Evolutionary conservation across 768 basidiomycete species (phyloP), one percentile per base, ranked within the genome.

Genomic region (Hydnum rufescens): DNA sequence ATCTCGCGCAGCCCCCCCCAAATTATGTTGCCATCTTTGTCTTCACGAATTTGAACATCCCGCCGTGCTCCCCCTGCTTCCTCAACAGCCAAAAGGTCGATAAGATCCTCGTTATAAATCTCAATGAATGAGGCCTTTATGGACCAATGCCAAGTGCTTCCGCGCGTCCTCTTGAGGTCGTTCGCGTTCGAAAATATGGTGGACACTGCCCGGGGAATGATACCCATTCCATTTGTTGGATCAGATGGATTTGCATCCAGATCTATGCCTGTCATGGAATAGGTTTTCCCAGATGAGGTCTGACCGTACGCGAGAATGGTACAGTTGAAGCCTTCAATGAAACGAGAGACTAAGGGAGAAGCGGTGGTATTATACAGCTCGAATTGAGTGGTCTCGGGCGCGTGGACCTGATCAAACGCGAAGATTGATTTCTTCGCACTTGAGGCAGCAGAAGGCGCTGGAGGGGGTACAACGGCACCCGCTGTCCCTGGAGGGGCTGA

Each of bases 301-400:
- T 96, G 93, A 32, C 93, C 93, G 66, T 99, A 99, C 49, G 95
- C 95, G 58, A 99, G 77, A 52, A 97, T 83, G 6, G 95, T 99
- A 57, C 92, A 93, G 68, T 99, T 99, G 66, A 90, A 90, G 3
- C 93, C 93, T 61, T 90, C 86, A 29, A 88, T 62, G 64, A 93
- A 93, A 58, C 85, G 82, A 28, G 78, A 74, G 56, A 92, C 73
- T 61, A 93, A 80, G 6, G 86, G 86, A 43, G 80, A 74, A 22
- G 87, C 82, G 32, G 90, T 92, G 4, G 74, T 73, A 29, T 79
- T 80, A 66, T 87, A 99, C 58, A 96, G 74, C 28, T 78, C 75
- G 65, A 81, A 75, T 63, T 99, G 95, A 0, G 79, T 82, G 32
- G 84, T 78, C 28, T 76, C 70, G n/a, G 85, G 89, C 2, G 77